A percentile compares a stretch with the other conserved stretches of the same genome.
phyloP scores from a whole-genome alignment of 306 rosid genomes.

The Cotoneaster glaucophyllus region DNA sequence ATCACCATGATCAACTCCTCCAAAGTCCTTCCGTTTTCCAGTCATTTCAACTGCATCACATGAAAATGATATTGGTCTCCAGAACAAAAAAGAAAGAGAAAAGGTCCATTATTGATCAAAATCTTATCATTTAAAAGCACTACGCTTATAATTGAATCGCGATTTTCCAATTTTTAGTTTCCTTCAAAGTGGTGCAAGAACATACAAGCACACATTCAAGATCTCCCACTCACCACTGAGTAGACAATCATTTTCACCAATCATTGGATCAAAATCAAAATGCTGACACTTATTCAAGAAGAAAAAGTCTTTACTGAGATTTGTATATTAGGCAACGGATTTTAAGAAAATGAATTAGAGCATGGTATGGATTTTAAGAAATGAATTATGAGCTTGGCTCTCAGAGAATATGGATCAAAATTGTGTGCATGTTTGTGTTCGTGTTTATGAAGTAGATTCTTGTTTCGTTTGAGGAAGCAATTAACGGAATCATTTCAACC shows the following conservation, averaged over 20 bases:
- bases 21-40: constrained; percentile 85
- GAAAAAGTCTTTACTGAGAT: not conserved
- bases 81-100: not conserved
- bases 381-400: not conserved
- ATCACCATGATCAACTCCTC: constrained; percentile 81
- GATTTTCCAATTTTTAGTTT: not conserved
- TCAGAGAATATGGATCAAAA: not conserved
- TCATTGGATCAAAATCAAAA: not conserved
- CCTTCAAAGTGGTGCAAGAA: not conserved
- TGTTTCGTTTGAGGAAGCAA: not conserved
- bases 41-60: constrained; percentile 52
- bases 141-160: not conserved
- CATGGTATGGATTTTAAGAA: not conserved
- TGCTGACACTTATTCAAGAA: not conserved
- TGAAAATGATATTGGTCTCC: constrained; percentile 4
- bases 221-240: not conserved
- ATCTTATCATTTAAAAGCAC: not conserved
- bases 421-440: not conserved
- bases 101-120: not conserved
- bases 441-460: not conserved
- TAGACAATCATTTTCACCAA: not conserved
- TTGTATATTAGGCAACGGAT: not conserved
- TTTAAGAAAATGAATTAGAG: not conserved
- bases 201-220: not conserved
- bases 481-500: not conserved